Evolutionary conservation across 306 rosid genomes (phyloP).

Genomic region (Lablab purpureus): DNA sequence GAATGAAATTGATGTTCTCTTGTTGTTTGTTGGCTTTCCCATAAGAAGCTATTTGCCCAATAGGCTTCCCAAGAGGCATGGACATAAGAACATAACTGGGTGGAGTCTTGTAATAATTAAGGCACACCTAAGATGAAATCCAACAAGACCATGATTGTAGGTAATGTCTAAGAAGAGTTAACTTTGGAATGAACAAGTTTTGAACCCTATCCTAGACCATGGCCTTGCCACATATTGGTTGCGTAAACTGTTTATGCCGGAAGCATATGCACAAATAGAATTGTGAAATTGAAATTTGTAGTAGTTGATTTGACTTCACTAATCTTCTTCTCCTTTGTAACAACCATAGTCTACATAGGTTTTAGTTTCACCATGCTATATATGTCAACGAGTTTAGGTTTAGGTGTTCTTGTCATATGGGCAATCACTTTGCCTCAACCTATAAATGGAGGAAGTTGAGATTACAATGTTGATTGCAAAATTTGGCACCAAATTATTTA

Average conservation of each 20-base stretch:
- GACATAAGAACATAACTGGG: conserved; percentile 34
- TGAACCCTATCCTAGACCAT: conserved; percentile 23
- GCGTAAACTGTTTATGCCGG: conserved; percentile 12
- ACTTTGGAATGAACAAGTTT: conserved; percentile 40
- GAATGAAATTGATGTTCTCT: conserved; percentile 1
- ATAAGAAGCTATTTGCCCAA: conserved; percentile 36
- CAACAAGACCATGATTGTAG: conserved; percentile 20
- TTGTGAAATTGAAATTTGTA: conserved; percentile 30
- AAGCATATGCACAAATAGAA: conserved; percentile 18
- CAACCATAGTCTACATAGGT: conserved; percentile 39
- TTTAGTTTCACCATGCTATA: conserved; percentile 20
- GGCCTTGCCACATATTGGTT: conserved; percentile 34
- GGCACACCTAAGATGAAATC: conserved; percentile 34
- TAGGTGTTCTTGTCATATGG: conserved; percentile 40
- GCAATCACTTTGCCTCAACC: conserved; percentile 16
- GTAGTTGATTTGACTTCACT: conserved; percentile 28
- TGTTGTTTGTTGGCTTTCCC: conserved; percentile 30
- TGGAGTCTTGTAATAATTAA: conserved; percentile 30
- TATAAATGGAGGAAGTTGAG: conserved; percentile 39
- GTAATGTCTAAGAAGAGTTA: conserved; percentile 42
- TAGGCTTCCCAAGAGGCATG: conserved; percentile 43
- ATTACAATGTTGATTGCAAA: conserved; percentile 39
- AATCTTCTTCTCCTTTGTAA: conserved; percentile 15
- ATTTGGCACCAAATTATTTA: conserved; percentile 13
- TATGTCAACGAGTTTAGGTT: conserved; percentile 42